Conservation (phyloP, 306 rosid species). For the apple (Malus domestica) region DNA sequence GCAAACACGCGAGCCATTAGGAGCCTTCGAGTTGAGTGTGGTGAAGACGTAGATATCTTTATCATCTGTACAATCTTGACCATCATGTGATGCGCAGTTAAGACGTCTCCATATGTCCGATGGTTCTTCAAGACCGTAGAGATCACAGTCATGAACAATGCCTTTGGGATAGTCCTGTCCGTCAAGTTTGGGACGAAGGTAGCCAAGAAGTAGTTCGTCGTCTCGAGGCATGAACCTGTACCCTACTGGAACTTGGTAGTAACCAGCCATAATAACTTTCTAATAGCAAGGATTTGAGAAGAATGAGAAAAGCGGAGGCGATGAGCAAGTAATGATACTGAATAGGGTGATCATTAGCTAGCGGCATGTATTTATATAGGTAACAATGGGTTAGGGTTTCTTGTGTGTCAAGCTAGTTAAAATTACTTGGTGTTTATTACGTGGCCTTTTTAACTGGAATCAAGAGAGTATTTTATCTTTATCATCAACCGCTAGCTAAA, state of each 20-base stretch:
- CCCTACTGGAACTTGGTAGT: not conserved
- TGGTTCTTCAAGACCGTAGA: not conserved
- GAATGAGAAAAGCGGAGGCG: too few species aligned
- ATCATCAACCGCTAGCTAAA: too few species aligned
- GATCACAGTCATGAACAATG: not conserved
- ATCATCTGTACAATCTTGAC: not conserved
- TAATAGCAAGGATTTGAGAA: not conserved
- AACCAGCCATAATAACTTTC: not conserved
- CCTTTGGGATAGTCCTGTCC: not conserved
- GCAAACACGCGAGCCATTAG: not conserved
- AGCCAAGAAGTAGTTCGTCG: not conserved
- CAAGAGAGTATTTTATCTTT: too few species aligned
- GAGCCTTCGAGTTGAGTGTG: not conserved
- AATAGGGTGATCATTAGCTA: not conserved
- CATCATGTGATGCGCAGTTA: not conserved
- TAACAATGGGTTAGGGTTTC: not conserved
- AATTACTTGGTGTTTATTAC: too few species aligned
- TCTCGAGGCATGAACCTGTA: not conserved
- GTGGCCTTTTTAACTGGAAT: too few species aligned
- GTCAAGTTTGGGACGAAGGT: not conserved
- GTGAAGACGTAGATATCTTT: not conserved
- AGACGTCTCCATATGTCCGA: not conserved
- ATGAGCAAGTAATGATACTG: not conserved
- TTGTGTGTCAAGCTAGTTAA: not conserved
- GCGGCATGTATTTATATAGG: not conserved